These are phyloP conservation scores for Geum urbanum DNA, from an alignment of 306 rosid genomes.

Conservation along the genomic window DNA sequence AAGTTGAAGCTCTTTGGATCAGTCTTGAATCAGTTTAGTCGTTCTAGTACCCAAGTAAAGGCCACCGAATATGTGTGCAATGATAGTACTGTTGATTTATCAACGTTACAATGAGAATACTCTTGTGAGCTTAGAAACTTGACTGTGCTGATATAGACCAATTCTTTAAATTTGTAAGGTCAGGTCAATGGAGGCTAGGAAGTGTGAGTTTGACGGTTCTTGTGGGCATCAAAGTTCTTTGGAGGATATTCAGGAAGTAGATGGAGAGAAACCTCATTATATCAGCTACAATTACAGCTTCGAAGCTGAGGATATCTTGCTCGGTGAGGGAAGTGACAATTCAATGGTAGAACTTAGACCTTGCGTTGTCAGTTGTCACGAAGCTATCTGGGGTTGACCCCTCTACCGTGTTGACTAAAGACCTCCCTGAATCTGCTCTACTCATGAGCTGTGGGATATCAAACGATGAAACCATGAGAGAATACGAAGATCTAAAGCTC, in stretches of 20 bases:
- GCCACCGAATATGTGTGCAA: background rate
- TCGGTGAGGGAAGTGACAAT: slow-evolving; percentile 64
- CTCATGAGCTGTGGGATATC: slow-evolving; percentile 29
- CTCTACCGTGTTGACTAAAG: slow-evolving; percentile 31
- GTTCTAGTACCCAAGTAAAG: slow-evolving; percentile 6
- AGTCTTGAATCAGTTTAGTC: slow-evolving; percentile 81
- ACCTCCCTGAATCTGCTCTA: slow-evolving; percentile 28
- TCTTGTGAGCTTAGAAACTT: background rate
- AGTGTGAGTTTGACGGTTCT: slow-evolving; percentile 50
- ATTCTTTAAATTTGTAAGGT: slow-evolving; percentile 42
- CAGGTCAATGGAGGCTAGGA: slow-evolving; percentile 92
- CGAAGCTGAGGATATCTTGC: slow-evolving; percentile 48
- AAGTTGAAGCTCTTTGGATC: slow-evolving; percentile 68
- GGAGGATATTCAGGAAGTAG: slow-evolving; percentile 21
- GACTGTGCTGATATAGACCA: background rate
- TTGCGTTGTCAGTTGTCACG: slow-evolving; percentile 35
- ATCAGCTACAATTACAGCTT: slow-evolving; percentile 53
- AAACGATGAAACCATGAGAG: slow-evolving; percentile 73
- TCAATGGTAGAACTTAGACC: slow-evolving; percentile 82
- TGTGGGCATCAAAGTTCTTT: slow-evolving; percentile 29
- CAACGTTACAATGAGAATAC: background rate
- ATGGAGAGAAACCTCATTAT: slow-evolving; percentile 24
- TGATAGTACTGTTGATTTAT: background rate
- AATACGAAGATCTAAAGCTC: slow-evolving; percentile 70
- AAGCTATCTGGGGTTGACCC: slow-evolving; percentile 48